phyloP scores from a whole-genome alignment of 148 eudicot species.

The Euryodendron excelsum region DNA sequence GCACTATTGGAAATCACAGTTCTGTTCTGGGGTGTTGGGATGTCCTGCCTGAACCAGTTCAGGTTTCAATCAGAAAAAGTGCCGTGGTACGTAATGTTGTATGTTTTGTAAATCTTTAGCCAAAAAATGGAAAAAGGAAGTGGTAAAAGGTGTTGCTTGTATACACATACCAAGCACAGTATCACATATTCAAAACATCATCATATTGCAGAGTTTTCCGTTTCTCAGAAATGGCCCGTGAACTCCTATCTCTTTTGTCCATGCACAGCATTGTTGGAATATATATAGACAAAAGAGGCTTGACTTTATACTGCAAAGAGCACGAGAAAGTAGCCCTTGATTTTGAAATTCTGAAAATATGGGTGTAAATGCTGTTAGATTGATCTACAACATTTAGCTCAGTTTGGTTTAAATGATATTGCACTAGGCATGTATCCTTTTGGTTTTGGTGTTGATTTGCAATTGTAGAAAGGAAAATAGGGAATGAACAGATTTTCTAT shows the following conservation, averaged over 20 bases:
- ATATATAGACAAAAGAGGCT: not conserved
- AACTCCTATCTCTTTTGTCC: not conserved
- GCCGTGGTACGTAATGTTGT: not conserved
- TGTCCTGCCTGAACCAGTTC: not conserved
- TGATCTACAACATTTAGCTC: no score
- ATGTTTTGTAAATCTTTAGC: not conserved
- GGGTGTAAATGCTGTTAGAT: no score
- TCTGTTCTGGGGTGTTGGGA: not conserved
- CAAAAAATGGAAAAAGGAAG: not conserved
- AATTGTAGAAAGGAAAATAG: not conserved
- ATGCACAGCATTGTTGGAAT: not conserved
- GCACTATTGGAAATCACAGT: not conserved
- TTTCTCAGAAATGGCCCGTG: not conserved
- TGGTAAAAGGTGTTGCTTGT: not conserved
- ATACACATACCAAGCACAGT: not conserved
- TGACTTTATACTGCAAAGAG: not conserved
- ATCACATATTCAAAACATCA: not conserved
- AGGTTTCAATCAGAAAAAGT: not conserved
- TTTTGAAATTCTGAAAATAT: no score
- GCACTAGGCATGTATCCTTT: not conserved
- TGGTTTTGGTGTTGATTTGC: not conserved
- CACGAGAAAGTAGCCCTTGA: not conserved
- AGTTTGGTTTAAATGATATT: not conserved
- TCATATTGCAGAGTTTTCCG: not conserved
- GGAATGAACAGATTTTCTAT: not conserved